A percentile compares a stretch with the other conserved stretches of the same genome.
These are phyloP conservation scores for Boeremia exigua DNA, from an alignment of 2,329 filamentous ascomycete species.

Conservation along the genomic window DNA sequence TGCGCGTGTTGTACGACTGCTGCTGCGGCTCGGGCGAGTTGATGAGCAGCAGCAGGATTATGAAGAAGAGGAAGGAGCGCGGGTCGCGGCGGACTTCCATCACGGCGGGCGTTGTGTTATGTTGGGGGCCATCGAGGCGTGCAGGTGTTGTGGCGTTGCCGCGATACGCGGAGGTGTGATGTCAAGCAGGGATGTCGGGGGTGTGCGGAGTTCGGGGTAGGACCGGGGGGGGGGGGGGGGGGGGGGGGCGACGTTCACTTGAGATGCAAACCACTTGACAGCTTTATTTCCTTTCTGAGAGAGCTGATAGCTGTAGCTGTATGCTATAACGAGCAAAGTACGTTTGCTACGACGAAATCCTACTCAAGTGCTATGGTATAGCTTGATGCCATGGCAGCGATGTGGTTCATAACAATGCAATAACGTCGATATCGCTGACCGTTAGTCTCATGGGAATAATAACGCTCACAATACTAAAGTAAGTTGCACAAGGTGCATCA, in stretches of 20 bases:
- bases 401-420: no score
- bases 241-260: neutral
- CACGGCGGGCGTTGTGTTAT: slow-evolving; percentile 28
- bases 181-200: slow-evolving; percentile 18
- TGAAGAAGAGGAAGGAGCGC: slow-evolving; percentile 45
- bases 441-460: no score
- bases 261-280: no score
- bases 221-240: neutral
- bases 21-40: slow-evolving; percentile 47
- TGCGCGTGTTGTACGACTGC: slow-evolving; percentile 38
- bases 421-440: no score
- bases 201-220: slow-evolving; percentile 15
- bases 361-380: no score
- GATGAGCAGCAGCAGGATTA: slow-evolving; percentile 46
- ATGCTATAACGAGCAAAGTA: no score
- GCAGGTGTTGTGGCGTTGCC: neutral
- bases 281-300: no score
- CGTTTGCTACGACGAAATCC: no score
- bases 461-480: no score
- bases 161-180: slow-evolving; percentile 5
- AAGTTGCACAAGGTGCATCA: no score
- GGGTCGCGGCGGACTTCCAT: slow-evolving; percentile 49
- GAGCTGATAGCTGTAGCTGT: no score
- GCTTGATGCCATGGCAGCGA: no score
- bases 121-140: slow-evolving; percentile 11